Percentiles rank a stretch among this genome's conserved stretches.
Evolutionary conservation across 805 yeast genomes (phyloP).

Genomic region (Zygoascus ofunaensis): DNA sequence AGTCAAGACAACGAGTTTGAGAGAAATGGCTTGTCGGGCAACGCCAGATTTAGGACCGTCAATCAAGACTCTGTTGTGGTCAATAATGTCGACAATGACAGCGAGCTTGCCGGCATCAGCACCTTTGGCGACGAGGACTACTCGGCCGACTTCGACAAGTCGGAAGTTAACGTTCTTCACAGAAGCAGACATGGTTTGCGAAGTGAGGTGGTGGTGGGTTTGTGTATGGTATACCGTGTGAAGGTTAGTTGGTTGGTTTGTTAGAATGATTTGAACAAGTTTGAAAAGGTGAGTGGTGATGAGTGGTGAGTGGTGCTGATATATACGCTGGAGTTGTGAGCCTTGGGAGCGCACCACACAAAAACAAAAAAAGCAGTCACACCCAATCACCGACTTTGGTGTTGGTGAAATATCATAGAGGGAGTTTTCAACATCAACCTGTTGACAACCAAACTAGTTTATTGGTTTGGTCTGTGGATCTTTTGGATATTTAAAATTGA

Average conservation of each 20-base stretch:
- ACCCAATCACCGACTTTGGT: no score
- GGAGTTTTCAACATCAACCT: no score
- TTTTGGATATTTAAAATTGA: no score
- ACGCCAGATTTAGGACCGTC: constrained; percentile 91
- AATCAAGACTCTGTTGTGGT: constrained; percentile 95
- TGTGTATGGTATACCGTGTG: not conserved
- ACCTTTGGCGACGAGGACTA: constrained; percentile 84
- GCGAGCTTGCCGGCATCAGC: constrained; percentile 74
- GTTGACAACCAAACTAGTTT: no score
- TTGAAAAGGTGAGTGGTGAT: constrained; percentile 5
- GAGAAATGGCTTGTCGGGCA: constrained; percentile 83
- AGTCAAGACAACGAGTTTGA: constrained; percentile 85
- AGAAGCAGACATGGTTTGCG: constrained; percentile 55
- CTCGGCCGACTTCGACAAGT: constrained; percentile 98
- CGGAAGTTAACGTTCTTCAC: constrained; percentile 98
- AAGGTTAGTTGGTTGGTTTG: no score
- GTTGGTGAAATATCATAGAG: no score
- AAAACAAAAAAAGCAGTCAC: not conserved
- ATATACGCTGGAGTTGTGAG: not conserved
- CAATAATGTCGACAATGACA: constrained; percentile 95
- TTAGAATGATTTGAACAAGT: no score
- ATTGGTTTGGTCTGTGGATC: no score
- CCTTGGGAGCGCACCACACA: no score
- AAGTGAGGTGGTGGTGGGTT: constrained; percentile 1
- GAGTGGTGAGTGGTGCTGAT: not conserved